Evolutionary conservation across 2,329 filamentous ascomycete species (phyloP), one percentile per base, ranked within the genome.

Genomic region (Lasiodiplodia hormozganensis): DNA sequence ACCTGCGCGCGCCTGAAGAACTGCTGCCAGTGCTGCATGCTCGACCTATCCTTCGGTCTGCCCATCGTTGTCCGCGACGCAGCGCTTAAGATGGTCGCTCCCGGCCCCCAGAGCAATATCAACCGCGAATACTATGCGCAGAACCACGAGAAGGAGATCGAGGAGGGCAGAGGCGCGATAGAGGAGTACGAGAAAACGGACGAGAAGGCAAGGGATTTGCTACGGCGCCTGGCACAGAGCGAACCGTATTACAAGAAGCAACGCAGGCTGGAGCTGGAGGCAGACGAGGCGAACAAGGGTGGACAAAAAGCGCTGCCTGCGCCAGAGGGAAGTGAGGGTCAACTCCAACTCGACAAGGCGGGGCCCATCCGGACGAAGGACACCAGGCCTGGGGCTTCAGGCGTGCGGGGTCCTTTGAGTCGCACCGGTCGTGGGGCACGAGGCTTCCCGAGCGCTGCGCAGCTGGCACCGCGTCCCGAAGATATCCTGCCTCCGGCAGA

Each of bases 21-120:
- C 84, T 98, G 96, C 84, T 99, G 96, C 77, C 96, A 99, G 84
- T 95, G 91, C 82, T 99, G 96, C 84, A 98, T 98, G 93, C 90
- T 99, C 65, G 96, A 99, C 85, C 84, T 99, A 70, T 95, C 93
- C 14, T 99, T 98, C 76, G 96, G 96, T 28, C 85, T 99, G 34
- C 96, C 96, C 12, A 97, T 99, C 76, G 92, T 94, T 16, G 92
- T 99, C 69, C 90, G 96, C 77, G 96, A 99, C 84, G 96, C 96
- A 3, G 96, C 96, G 5, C 85, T 99, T 71, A 98, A 98, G 84
- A 97, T 99, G 92, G 92, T 98, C 52, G 94, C 95, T 0, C 94
- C 96, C 0, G 96, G 96, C 0, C 96, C 96, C 0, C 88, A 93
- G 71, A 97, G 93, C 78, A 91, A 92, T 67, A 93, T 99, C 80